Conservation (phyloP, 2,329 filamentous ascomycete genomes). For the Aspergillus novofumigatus region DNA sequence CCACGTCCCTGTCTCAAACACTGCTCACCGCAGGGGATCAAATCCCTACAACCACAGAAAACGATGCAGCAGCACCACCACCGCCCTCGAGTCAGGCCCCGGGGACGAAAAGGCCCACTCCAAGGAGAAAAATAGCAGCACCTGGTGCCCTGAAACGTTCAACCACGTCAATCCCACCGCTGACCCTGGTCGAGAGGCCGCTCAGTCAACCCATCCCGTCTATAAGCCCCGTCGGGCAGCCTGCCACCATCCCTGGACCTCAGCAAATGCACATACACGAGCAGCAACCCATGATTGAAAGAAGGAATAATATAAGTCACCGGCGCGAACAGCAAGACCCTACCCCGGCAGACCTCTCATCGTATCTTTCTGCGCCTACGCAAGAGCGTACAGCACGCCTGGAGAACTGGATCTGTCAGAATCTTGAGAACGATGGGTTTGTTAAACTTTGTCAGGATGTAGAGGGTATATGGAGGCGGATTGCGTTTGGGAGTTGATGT, state of each 20-base stretch:
- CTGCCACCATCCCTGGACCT: not conserved
- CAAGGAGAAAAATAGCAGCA: not conserved
- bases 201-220: not conserved
- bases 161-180: not conserved
- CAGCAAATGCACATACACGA: not conserved
- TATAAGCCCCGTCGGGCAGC: not conserved
- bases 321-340: not conserved
- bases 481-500: conserved; percentile 33
- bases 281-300: not conserved
- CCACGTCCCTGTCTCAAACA: not conserved
- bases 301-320: not conserved
- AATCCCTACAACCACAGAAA: conserved; percentile 1
- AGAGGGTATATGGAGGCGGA: conserved; percentile 37
- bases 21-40: not conserved
- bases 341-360: conserved; percentile 24
- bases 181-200: not conserved
- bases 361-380: conserved; percentile 27
- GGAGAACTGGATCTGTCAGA: conserved; percentile 39
- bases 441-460: conserved; percentile 38
- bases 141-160: not conserved
- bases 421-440: conserved; percentile 41
- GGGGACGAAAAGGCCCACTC: not conserved
- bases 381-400: conserved; percentile 31
- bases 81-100: not conserved
- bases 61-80: not conserved